Evolutionary conservation across 768 basidiomycete species (phyloP), one percentile per base, ranked within the genome.

Genomic region (Phallus indusiatus): DNA sequence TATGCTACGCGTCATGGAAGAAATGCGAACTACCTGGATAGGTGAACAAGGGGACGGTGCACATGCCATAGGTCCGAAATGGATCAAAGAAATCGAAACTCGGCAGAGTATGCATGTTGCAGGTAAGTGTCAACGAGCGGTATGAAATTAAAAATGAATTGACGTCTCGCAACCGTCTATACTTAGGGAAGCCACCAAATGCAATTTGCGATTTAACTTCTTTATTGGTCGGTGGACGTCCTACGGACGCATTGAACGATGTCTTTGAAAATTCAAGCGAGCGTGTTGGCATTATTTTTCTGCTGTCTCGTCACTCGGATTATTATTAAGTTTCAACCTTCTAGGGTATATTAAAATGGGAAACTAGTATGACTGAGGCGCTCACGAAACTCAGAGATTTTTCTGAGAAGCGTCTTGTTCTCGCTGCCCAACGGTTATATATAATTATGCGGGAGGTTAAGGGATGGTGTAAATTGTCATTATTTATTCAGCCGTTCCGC

Each of bases 291-390:
- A 42, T 59, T 48, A 47, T 47, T 49, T 62, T 52, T 21, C 62
- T 62, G 3, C 12, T 21, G 34, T 53, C 42, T 47, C n/a, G n/a
- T 17, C 16, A 21, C 16, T 49, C n/a, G 49, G n/a, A 48, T 24
- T 28, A 49, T 48, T 33, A 9, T 52, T 53, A 28, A 51, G 22
- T 65, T n/a, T 65, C 71, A 58, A 72, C 59, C 35, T 67, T 61
- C 53, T 63, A 92, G 90, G 82, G 83, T 51, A 76, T 92, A 58
- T 83, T 85, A 67, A 90, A 89, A 68, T 93, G 90, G 90, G 89
- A 92, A 67, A 75, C 81, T 1, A 82, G 82, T 4, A 79, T 90
- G 64, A 75, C 76, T 10, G 87, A 90, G 61, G 81, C 87, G 16
- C 70, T 93, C 54, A 74, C 78, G 34, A 88, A 83, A 67, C 72